Conservation (phyloP, 2,329 filamentous ascomycete genomes). For the Colletotrichum coccodes region DNA sequence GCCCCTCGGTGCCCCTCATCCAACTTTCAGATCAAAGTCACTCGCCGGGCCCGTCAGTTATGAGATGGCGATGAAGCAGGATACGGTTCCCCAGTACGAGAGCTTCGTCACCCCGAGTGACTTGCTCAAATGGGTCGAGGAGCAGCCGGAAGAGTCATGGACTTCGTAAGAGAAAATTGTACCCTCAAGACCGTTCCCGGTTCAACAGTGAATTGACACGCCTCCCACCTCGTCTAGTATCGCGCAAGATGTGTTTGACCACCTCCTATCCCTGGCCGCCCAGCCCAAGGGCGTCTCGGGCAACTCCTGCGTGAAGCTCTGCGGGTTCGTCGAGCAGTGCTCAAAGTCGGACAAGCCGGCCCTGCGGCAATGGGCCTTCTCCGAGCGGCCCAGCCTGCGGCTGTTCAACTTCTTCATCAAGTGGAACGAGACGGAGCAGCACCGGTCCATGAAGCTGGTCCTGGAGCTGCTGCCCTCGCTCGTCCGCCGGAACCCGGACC, state of each 20-base stretch:
- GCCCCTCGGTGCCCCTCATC: conserved; percentile 26
- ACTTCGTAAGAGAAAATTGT: conserved; percentile 44
- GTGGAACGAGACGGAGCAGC: conserved; percentile 74
- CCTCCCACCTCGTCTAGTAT: conserved; percentile 34
- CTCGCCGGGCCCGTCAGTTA: conserved; percentile 24
- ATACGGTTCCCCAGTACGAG: conserved; percentile 31
- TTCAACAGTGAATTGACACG: background rate
- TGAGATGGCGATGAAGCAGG: conserved; percentile 31
- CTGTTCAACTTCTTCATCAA: conserved; percentile 73
- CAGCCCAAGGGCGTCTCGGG: conserved; percentile 66
- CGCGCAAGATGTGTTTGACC: conserved; percentile 56
- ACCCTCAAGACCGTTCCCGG: conserved; percentile 14
- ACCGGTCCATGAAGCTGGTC: conserved; percentile 71
- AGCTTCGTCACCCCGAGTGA: conserved; percentile 47
- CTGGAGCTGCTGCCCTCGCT: conserved; percentile 66
- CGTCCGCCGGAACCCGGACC: conserved; percentile 59
- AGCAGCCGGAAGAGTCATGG: conserved; percentile 46
- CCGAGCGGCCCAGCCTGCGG: conserved; percentile 54
- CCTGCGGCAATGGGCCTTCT: conserved; percentile 62
- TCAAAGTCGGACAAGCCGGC: conserved; percentile 57
- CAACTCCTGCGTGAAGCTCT: conserved; percentile 68
- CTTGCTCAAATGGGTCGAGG: conserved; percentile 54
- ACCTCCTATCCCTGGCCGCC: conserved; percentile 58
- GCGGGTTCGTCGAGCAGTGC: conserved; percentile 70
- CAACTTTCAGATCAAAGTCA: conserved; percentile 10